These are phyloP conservation scores for Phytopythium montanum DNA, from an alignment of 352 stramenopile species.

Conservation along the genomic window DNA sequence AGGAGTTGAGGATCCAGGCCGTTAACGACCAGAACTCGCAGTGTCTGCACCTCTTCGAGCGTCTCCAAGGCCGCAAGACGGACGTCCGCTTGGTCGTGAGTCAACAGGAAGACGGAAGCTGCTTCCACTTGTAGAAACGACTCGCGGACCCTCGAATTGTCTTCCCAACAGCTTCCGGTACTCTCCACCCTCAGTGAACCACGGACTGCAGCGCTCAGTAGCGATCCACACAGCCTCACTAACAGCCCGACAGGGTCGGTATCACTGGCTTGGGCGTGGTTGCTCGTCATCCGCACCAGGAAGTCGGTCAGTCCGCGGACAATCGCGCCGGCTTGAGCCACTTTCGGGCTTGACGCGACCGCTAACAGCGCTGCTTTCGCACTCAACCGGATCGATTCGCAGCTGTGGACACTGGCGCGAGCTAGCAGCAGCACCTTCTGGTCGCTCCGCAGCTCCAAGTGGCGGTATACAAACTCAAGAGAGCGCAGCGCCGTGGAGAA, in stretches of 20 bases:
- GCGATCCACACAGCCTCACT: conserved; percentile 23
- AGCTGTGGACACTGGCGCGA: conserved; percentile 42
- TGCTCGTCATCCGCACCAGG: conserved; percentile 44
- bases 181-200: background rate
- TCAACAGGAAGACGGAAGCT: conserved; percentile 49
- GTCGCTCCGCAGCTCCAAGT: conserved; percentile 49
- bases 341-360: conserved; percentile 18
- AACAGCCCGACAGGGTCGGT: conserved; percentile 32
- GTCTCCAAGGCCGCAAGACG: conserved; percentile 24
- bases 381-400: conserved; percentile 31
- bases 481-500: conserved; percentile 41
- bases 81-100: conserved; percentile 32
- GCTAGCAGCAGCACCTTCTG: conserved; percentile 64
- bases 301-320: conserved; percentile 60
- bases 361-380: conserved; percentile 32
- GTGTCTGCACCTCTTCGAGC: conserved; percentile 14
- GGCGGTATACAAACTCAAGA: conserved; percentile 40
- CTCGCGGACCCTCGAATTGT: conserved; percentile 24
- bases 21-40: background rate
- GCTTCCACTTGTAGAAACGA: conserved; percentile 67
- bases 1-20: background rate
- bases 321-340: conserved; percentile 23
- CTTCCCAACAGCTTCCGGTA: conserved; percentile 28
- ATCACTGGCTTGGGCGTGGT: conserved; percentile 22
- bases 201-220: conserved; percentile 18